These are phyloP conservation scores for Melanomma pulvis-pyrius DNA, from an alignment of 495 filamentous ascomycete genomes.

Conservation along the genomic window DNA sequence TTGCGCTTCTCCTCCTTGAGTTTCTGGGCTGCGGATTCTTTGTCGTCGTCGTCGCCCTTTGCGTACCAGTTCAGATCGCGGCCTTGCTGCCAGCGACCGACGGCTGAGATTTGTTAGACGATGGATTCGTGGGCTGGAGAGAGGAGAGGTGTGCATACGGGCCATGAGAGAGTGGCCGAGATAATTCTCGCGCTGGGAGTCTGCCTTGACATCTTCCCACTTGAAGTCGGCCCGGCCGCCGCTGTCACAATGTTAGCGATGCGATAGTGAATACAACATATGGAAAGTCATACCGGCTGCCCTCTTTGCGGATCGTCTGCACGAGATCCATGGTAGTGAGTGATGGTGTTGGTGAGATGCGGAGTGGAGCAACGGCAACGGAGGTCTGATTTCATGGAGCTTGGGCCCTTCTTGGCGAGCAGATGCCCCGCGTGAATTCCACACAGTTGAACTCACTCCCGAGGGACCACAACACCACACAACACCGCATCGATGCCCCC, in stretches of 20 bases:
- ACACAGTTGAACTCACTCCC: neutral
- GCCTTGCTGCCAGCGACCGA: constrained; percentile 94
- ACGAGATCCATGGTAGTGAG: constrained; percentile 82
- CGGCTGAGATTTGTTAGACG: constrained; percentile 54
- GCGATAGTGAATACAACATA: neutral
- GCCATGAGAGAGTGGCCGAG: constrained; percentile 95
- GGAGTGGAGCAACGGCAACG: neutral
- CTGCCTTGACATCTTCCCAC: constrained; percentile 91
- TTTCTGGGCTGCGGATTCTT: constrained; percentile 53
- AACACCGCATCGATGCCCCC: neutral
- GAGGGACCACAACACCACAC: neutral
- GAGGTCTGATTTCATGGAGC: neutral
- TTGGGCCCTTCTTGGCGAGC: neutral
- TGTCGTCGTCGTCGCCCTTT: constrained; percentile 58
- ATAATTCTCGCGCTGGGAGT: constrained; percentile 92
- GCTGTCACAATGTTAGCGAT: constrained; percentile 46
- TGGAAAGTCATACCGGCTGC: constrained; percentile 64
- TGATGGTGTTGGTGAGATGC: neutral
- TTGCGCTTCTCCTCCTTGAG: constrained; percentile 76
- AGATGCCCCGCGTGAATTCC: neutral
- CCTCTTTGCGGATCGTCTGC: constrained; percentile 87
- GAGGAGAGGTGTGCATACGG: constrained; percentile 39
- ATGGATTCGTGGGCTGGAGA: neutral
- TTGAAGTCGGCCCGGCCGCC: constrained; percentile 91
- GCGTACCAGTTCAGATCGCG: constrained; percentile 88